Percentiles rank a stretch among this genome's conserved stretches.
These are phyloP conservation scores for Exsudoporus frostii DNA, from an alignment of 768 basidiomycete species.

Conservation along the genomic window DNA sequence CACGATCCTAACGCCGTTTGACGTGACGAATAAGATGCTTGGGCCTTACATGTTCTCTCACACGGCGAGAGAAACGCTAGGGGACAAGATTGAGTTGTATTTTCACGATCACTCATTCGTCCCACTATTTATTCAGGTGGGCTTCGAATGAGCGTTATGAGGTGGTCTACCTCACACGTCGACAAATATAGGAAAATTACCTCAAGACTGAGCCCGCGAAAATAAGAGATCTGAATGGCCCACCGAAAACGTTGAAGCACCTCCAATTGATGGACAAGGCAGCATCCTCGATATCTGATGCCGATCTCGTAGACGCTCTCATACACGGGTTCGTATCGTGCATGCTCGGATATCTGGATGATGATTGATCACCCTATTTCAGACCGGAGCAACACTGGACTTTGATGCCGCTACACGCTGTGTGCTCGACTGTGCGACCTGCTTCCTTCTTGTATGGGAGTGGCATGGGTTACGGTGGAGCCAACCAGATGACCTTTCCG, in stretches of 20 bases:
- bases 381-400: constrained; percentile 96
- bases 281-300: constrained; percentile 90
- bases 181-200: constrained; percentile 84
- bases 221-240: constrained; percentile 55
- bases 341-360: neutral
- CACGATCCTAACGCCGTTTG: constrained; percentile 86
- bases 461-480: constrained; percentile 63
- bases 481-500: constrained; percentile 74
- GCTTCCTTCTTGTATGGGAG: constrained; percentile 79
- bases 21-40: constrained; percentile 82
- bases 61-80: constrained; percentile 76
- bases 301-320: constrained; percentile 87
- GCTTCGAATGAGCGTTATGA: neutral
- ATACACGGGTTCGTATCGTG: constrained; percentile 73
- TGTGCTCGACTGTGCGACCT: constrained; percentile 86
- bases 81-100: constrained; percentile 93
- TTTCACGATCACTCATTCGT: constrained; percentile 96
- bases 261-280: constrained; percentile 84
- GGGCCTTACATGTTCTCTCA: constrained; percentile 89
- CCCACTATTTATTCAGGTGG: constrained; percentile 91
- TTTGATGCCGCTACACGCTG: constrained; percentile 89
- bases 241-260: constrained; percentile 64
- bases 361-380: neutral
- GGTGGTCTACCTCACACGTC: neutral
- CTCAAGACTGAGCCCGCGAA: constrained; percentile 75